phyloP scores from a whole-genome alignment of 805 yeast genomes.

The Kodamaea kaohsiungensis region DNA sequence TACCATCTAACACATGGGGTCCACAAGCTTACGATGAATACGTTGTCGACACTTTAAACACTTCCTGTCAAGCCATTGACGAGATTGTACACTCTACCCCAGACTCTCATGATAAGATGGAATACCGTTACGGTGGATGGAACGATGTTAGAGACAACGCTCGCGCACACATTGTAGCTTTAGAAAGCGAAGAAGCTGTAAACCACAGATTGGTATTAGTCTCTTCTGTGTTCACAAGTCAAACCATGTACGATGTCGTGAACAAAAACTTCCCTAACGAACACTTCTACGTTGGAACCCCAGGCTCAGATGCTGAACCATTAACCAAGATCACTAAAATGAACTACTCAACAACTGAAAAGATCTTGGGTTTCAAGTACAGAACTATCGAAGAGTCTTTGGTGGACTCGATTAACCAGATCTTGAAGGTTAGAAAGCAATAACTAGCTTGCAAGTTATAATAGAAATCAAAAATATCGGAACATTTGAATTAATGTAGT shows the following conservation, averaged over 20 bases:
- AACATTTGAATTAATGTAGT: too few species aligned
- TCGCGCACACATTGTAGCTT: slow-evolving; percentile 20
- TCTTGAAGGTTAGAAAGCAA: slow-evolving; percentile 10
- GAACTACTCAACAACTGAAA: slow-evolving; percentile 18
- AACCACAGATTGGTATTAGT: slow-evolving; percentile 14
- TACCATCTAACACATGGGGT: slow-evolving; percentile 20
- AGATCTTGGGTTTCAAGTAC: slow-evolving; percentile 22
- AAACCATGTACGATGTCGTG: slow-evolving; percentile 21
- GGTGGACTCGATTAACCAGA: slow-evolving; percentile 26
- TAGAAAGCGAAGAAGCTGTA: slow-evolving; percentile 12
- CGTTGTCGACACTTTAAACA: slow-evolving; percentile 15
- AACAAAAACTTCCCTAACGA: slow-evolving; percentile 23
- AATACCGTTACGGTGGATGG: slow-evolving; percentile 8
- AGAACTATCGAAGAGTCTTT: slow-evolving; percentile 22
- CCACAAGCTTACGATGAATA: slow-evolving; percentile 19
- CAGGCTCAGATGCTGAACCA: slow-evolving; percentile 14
- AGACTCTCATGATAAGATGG: slow-evolving; percentile 7
- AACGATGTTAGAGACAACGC: slow-evolving; percentile 25
- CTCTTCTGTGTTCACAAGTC: slow-evolving; percentile 18
- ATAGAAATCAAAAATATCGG: too few species aligned
- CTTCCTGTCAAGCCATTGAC: slow-evolving; percentile 14
- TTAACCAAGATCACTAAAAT: slow-evolving; percentile 12
- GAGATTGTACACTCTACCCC: slow-evolving; percentile 10
- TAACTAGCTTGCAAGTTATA: not conserved
- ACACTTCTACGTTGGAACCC: slow-evolving; percentile 18